Base-by-base conservation (phyloP, 495 filamentous ascomycete genomes). In the Acidiella bohemica region DNA sequence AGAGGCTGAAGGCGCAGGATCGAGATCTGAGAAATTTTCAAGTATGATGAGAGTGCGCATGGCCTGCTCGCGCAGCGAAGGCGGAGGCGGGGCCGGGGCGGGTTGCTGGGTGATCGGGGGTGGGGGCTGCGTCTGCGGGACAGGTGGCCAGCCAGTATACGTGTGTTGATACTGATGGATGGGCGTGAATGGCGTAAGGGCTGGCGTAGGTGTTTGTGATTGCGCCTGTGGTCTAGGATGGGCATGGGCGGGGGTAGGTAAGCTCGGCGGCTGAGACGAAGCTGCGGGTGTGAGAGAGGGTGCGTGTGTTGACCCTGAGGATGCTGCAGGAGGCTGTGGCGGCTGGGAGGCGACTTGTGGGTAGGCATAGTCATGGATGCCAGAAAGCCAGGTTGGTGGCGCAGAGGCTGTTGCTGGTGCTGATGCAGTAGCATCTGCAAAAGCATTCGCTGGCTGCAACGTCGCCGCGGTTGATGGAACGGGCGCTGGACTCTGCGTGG, bases 51-150 rank as follows among this genome's bases (percentile, higher is more conserved):
- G 35, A 31, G 48, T 37, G 11, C 48, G 42, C 18, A 24, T 31
- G 23, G 48, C 48, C 40, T 51, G 48, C 29, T 51, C 48, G 19
- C 48, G 48, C 25, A 51, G 8, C 17, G 16, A 19, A 13, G 48
- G 38, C 6, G 48, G 34, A 18, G 37, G 30, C 10, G 34, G 38
- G 4, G 43, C 27, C 4, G 30, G 5, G 43, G 26, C 10, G 35
- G 23, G n/a, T 47, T 27, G 6, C 39, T 20, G 4, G 47, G 2
- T 14, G 39, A 30, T 22, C 27, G 34, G n/a, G n/a, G n/a, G n/a
- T n/a, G n/a, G n/a, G n/a, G n/a, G n/a, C n/a, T n/a, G n/a, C n/a
- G n/a, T n/a, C n/a, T 45, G 36, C 12, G 25, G 7, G 16, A 42
- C 38, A 17, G 42, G 42, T 20, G 48, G 48, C 43, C 42, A 51